Evolutionary conservation across 2,329 filamentous ascomycete species (phyloP), one percentile per base, ranked within the genome.

Genomic region (Aureobasidium vineae): DNA sequence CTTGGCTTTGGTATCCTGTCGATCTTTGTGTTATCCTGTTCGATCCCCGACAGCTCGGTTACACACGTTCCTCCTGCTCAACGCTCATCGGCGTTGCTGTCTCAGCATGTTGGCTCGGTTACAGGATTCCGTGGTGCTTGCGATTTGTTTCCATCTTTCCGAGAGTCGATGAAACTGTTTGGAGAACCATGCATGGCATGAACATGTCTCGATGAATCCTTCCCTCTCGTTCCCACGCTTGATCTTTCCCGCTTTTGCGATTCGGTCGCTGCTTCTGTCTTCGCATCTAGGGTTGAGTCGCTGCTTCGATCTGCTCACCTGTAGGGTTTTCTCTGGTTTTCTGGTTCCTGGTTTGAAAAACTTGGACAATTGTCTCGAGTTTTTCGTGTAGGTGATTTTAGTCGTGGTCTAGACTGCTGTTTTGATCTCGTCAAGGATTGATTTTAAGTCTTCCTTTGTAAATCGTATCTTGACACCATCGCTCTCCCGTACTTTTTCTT

Each of bases 141-240:
- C 33, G 16, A 33, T 36, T 36, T 31, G 49, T 23, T 31, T 38
- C 50, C 50, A 38, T 7, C 31, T 38, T 38, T 54, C 33, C 33
- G 5, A 15, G 50, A 54, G 50, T 54, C 50, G 50, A 54, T 54
- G 50, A 38, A 54, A 54, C 50, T 38, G 50, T 54, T 54, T 21
- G n/a, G 23, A 21, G 31, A 21, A 38, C 26, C 47, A 11, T 50
- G 31, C 47, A 11, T 50, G 31, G 50, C 31, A 23, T 54, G 50
- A 36, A 54, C 28, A 36, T 54, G n/a, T 54, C 31, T 54, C 50
- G 50, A 54, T 10, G 3, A 4, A 21, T 38, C 50, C n/a, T 54
- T 54, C 50, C 31, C 21, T 54, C 28, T 31, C 50, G 19, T 38
- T 5, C 36, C 33, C 5, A 21, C 31, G 19, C 26, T 23, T 36